A percentile compares a stretch with the other conserved stretches of the same genome.
These are phyloP conservation scores for Ceratobasidium sp. DNA, from an alignment of 1,284 basidiomycete species.

Conservation along the genomic window DNA sequence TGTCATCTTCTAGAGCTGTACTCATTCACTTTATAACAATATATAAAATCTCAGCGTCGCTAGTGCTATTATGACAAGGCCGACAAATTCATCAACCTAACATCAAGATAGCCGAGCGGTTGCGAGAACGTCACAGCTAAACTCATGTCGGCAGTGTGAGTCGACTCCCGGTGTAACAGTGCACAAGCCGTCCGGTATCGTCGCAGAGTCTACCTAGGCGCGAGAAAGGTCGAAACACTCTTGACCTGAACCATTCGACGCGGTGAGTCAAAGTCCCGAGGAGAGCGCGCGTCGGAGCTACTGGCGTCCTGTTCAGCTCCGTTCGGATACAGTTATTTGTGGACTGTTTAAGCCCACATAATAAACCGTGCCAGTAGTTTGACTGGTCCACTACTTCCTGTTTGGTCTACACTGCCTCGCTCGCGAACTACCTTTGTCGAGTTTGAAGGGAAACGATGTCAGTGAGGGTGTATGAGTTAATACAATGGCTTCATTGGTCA, in stretches of 20 bases:
- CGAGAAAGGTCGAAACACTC: neutral
- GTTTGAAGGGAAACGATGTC: neutral
- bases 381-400: neutral
- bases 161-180: no score
- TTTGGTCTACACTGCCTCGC: neutral
- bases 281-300: neutral
- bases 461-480: neutral
- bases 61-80: neutral
- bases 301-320: neutral
- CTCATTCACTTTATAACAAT: neutral
- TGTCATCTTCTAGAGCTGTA: neutral
- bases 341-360: no score
- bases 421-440: neutral
- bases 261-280: neutral
- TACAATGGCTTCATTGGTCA: conserved; percentile 1
- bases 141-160: neutral
- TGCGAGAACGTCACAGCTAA: neutral
- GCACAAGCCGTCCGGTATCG: no score
- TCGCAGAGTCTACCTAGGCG: no score
- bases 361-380: no score
- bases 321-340: neutral
- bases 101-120: neutral
- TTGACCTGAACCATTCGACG: neutral
- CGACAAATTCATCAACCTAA: neutral
- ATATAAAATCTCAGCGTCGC: neutral